These are phyloP conservation scores for Rhodofomes roseus DNA, from an alignment of 1,284 basidiomycete species.

Conservation along the genomic window DNA sequence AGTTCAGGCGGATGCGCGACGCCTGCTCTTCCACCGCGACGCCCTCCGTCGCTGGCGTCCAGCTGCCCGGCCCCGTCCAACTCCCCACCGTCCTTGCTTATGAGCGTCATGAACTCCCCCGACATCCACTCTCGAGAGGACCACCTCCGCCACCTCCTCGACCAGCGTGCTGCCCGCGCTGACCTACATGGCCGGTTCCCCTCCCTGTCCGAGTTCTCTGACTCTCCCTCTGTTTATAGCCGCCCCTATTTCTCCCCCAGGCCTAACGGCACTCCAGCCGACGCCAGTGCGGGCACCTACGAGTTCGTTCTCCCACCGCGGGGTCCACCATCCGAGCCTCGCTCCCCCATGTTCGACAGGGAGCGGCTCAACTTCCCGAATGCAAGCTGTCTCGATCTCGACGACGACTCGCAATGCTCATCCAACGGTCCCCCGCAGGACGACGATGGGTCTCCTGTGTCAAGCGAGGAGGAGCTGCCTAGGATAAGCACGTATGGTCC, in stretches of 20 bases:
- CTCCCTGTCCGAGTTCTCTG: slow-evolving; percentile 52
- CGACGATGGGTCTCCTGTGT: slow-evolving; percentile 27
- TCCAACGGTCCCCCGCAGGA: slow-evolving; percentile 24
- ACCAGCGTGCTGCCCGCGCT: slow-evolving; percentile 50
- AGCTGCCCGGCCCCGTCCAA: slow-evolving; percentile 5
- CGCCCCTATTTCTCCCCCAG: slow-evolving; percentile 52
- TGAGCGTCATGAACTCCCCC: slow-evolving; percentile 28
- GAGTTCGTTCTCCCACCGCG: slow-evolving; percentile 26
- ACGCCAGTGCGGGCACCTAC: slow-evolving; percentile 24
- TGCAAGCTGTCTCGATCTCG: slow-evolving; percentile 54
- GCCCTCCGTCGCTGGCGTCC: slow-evolving; percentile 12
- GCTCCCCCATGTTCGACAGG: slow-evolving; percentile 30
- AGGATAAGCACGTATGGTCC: slow-evolving; percentile 72
- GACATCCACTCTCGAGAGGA: slow-evolving; percentile 36
- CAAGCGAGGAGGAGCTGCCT: slow-evolving; percentile 34
- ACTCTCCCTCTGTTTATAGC: slow-evolving; percentile 68
- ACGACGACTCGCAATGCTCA: slow-evolving; percentile 52
- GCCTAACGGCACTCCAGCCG: slow-evolving; percentile 23
- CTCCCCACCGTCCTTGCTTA: slow-evolving; percentile 12
- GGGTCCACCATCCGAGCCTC: slow-evolving; percentile 21
- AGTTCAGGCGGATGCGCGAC: slow-evolving; percentile 9
- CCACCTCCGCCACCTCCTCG: slow-evolving; percentile 48
- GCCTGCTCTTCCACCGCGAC: slow-evolving; percentile 16
- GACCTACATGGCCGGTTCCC: slow-evolving; percentile 46
- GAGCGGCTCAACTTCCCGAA: slow-evolving; percentile 46